A percentile compares a stretch with the other conserved stretches of the same genome.
Conservation (phyloP, 2,329 filamentous ascomycete species). For the Sclerotinia subarctica region DNA sequence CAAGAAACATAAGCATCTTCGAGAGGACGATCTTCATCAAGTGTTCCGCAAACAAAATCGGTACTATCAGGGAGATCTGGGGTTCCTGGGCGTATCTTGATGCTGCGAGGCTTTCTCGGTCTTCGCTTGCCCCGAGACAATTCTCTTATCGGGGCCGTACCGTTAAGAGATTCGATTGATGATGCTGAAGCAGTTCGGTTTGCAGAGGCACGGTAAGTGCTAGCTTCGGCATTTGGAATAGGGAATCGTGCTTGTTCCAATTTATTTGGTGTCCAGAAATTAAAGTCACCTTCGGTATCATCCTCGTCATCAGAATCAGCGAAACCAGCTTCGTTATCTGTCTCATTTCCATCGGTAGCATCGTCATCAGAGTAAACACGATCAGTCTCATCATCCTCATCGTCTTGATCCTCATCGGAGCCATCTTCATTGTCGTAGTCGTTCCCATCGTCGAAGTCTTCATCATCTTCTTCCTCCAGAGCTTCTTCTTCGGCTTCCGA, state of each 20-base stretch:
- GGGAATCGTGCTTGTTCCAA: constrained; percentile 28
- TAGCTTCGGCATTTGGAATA: constrained; percentile 26
- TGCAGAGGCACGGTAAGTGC: constrained; percentile 34
- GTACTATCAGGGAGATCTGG: constrained; percentile 94
- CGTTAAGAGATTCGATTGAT: constrained; percentile 51
- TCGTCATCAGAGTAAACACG: constrained; percentile 51
- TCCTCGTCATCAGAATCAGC: constrained; percentile 66
- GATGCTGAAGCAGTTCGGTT: constrained; percentile 54
- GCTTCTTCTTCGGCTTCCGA: constrained; percentile 92
- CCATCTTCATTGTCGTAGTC: constrained; percentile 47
- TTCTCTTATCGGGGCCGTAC: constrained; percentile 31
- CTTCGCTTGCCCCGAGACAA: constrained; percentile 21
- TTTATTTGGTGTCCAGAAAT: constrained; percentile 57
- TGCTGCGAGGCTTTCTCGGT: constrained; percentile 35
- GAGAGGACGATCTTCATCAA: constrained; percentile 92
- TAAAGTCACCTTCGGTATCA: constrained; percentile 60
- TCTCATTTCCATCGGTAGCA: constrained; percentile 62
- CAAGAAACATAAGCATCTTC: constrained; percentile 90
- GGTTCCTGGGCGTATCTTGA: constrained; percentile 63
- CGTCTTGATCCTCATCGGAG: constrained; percentile 55
- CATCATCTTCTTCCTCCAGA: constrained; percentile 66
- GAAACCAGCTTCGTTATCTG: constrained; percentile 66
- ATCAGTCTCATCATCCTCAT: constrained; percentile 60
- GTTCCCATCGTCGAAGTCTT: constrained; percentile 43
- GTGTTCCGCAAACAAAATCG: constrained; percentile 96